Base-by-base conservation (phyloP, 2,329 filamentous ascomycete species). In the Pseudogymnoascus sp. region DNA sequence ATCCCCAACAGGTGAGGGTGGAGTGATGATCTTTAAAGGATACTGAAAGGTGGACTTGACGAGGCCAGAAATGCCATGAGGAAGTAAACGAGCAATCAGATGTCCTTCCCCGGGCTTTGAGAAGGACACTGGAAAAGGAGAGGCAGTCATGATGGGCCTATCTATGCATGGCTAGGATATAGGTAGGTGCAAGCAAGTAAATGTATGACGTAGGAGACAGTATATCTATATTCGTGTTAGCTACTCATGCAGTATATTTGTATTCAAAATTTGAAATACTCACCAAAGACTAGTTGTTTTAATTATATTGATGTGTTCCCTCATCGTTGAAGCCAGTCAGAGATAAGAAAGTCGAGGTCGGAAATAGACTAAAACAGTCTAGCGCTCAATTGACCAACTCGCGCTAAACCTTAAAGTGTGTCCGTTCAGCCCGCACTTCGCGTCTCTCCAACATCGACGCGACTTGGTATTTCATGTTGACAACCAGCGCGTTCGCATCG, bases 11-110 rank as follows among this genome's bases (percentile, higher is more conserved):
- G 88, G 84, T 12, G 87, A 82, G 1, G 93, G 91, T 25, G 55
- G 55, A 0, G 92, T 89, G 65, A 99, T 90, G 63, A 99, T 83
- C 75, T 99, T 99, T 55, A 99, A 81, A 1, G 94, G 94, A 71
- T 97, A 99, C 73, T 96, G 91, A 73, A 95, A 97, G 36, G 87
- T 87, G 67, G 96, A 84, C 33, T 81, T 84, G 64, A 87, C 84
- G 31, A 96, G 81, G 51, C 86, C 85, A 12, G 90, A 90, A 58
- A 83, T 83, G 27, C 83, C 81, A 33, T 87, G 86, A 36, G 92
- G 90, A 8, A 92, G 81, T 5, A 90, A 77, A 17, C 84, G 84
- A 63, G 91, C 85, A 61, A 91, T 80, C 67, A 97, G 89, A 66
- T 81, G 82, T 64, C 94, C 94, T 71, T 90, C 81, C 63, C 94